These are phyloP conservation scores for Fagopyrum homotropicum DNA, from an alignment of 148 eudicot genomes.

Conservation along the genomic window DNA sequence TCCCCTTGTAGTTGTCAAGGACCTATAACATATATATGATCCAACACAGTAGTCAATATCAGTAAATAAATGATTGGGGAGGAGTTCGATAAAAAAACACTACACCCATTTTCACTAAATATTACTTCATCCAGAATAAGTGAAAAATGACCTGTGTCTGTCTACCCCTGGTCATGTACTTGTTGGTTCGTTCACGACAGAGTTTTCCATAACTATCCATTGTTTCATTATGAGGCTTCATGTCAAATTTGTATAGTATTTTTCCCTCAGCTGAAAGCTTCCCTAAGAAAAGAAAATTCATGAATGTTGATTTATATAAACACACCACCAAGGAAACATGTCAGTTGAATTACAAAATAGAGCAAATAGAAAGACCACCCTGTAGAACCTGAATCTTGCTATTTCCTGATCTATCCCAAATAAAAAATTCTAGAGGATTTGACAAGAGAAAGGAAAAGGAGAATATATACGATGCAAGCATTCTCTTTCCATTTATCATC, in stretches of 20 bases:
- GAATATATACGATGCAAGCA: background rate
- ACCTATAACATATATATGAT: slow-evolving; percentile 27
- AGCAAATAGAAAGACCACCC: background rate
- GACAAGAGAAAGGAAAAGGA: background rate
- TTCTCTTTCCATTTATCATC: background rate
- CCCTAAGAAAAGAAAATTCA: slow-evolving; percentile 28
- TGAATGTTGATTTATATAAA: background rate
- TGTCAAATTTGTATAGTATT: slow-evolving; percentile 68
- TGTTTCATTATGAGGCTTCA: slow-evolving; percentile 73
- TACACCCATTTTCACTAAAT: background rate
- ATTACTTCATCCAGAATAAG: background rate
- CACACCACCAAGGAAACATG: background rate
- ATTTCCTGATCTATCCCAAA: background rate
- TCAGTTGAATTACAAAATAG: background rate
- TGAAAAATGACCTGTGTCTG: slow-evolving; percentile 58
- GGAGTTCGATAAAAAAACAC: background rate
- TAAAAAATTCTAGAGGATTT: background rate
- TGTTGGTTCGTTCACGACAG: slow-evolving; percentile 76
- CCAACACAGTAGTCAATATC: slow-evolving; percentile 2
- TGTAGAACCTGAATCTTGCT: background rate
- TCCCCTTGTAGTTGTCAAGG: slow-evolving; percentile 64
- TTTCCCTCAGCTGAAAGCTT: slow-evolving; percentile 73
- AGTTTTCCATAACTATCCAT: slow-evolving; percentile 75
- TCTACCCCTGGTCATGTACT: slow-evolving; percentile 57
- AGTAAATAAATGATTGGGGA: background rate